Conservation (phyloP, 345 rosid species). For the Trapa incisa region DNA sequence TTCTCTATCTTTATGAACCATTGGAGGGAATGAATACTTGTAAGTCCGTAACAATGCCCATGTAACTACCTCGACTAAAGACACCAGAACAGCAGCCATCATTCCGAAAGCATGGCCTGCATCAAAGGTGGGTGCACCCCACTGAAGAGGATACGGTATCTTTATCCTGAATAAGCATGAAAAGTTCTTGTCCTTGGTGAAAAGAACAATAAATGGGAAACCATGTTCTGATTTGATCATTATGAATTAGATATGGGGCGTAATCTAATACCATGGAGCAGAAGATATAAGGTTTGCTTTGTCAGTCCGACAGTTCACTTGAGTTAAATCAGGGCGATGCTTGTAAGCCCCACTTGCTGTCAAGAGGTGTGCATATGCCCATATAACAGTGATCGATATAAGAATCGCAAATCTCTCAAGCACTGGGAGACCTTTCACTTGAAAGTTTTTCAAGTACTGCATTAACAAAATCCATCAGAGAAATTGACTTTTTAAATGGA, state of each 20-base stretch:
- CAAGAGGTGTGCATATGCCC: conserved; percentile 96
- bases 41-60: not conserved
- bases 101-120: conserved; percentile 96
- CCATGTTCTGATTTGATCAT: too few species aligned
- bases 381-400: conserved; percentile 59
- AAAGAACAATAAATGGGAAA: not conserved
- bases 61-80: conserved; percentile 65
- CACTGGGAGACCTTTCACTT: conserved; percentile 48
- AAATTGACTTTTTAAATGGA: not conserved
- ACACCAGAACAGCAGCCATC: conserved; percentile 96
- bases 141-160: conserved; percentile 94
- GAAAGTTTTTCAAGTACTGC: conserved; percentile 82
- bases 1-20: not conserved
- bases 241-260: not conserved
- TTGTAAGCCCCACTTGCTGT: conserved; percentile 97
- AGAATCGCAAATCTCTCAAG: conserved; percentile 82
- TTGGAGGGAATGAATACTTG: not conserved
- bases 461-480: conserved; percentile 9
- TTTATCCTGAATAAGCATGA: conserved; percentile 49
- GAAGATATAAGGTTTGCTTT: conserved; percentile 94
- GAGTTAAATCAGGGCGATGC: conserved; percentile 67
- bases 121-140: conserved; percentile 99
- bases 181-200: not conserved
- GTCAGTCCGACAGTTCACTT: conserved; percentile 83
- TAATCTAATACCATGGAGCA: conserved; percentile 67